A percentile compares a stretch with the other conserved stretches of the same genome.
Evolutionary conservation across 768 basidiomycete species (phyloP).

Genomic region (Leccinellum rugosiceps): DNA sequence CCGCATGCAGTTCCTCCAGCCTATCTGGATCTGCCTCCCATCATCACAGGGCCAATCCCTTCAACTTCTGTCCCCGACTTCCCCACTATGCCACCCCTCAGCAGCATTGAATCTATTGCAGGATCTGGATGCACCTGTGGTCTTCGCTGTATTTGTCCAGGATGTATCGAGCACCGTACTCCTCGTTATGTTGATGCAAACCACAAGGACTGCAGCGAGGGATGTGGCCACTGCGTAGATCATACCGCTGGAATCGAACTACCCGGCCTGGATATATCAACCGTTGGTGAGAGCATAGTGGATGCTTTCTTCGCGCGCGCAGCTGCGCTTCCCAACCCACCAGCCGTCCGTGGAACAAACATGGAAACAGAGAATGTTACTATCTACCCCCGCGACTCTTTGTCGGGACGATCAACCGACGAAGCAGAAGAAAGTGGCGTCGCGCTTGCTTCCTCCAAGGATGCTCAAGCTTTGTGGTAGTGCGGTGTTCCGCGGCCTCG

Average conservation of each 20-base stretch:
- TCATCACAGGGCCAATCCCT: slow-evolving; percentile 29
- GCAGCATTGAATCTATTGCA: slow-evolving; percentile 53
- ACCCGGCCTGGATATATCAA: slow-evolving; percentile 25
- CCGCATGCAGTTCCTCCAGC: slow-evolving; percentile 7
- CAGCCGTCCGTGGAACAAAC: slow-evolving; percentile 38
- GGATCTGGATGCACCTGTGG: slow-evolving; percentile 75
- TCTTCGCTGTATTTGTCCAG: slow-evolving; percentile 64
- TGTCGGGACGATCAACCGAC: slow-evolving; percentile 29
- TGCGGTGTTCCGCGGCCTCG: slow-evolving; percentile 62
- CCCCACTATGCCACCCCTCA: slow-evolving; percentile 58
- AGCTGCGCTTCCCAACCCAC: slow-evolving; percentile 64
- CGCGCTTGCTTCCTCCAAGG: slow-evolving; percentile 47
- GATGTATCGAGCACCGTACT: slow-evolving; percentile 70
- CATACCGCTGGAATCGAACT: slow-evolving; percentile 43
- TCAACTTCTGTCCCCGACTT: slow-evolving; percentile 41
- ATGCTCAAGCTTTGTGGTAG: slow-evolving; percentile 34
- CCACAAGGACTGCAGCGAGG: slow-evolving; percentile 41
- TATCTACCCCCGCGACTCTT: slow-evolving; percentile 40
- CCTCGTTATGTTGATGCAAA: slow-evolving; percentile 39
- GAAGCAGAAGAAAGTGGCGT: slow-evolving; percentile 38
- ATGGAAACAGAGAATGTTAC: slow-evolving; percentile 51
- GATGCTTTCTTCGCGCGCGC: slow-evolving; percentile 66
- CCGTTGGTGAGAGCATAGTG: slow-evolving; percentile 36
- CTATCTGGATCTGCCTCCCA: slow-evolving; percentile 50
- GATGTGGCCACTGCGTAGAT: slow-evolving; percentile 66